phyloP scores from a whole-genome alignment of 495 filamentous ascomycete genomes.

The Daldinia childiae region DNA sequence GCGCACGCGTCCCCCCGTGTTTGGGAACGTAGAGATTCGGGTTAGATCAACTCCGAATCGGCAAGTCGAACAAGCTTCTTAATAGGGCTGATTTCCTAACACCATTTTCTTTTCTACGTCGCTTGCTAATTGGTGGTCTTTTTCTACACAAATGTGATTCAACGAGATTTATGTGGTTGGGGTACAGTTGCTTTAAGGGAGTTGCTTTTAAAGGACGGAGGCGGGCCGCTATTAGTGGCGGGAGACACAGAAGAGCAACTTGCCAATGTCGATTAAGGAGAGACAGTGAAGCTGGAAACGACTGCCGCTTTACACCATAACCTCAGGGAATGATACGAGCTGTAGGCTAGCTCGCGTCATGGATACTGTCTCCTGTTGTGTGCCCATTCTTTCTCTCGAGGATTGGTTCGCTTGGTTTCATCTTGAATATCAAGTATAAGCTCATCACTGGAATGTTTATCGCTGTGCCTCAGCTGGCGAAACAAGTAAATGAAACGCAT shows the following conservation, averaged over 20 bases:
- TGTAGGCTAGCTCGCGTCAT: constrained; percentile 16
- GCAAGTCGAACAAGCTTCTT: constrained; percentile 13
- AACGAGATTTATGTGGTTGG: background rate
- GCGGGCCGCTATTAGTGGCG: background rate
- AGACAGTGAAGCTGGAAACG: constrained; percentile 10
- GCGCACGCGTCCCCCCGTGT: constrained; percentile 15
- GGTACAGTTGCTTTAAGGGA: constrained; percentile 14
- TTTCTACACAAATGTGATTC: constrained; percentile 7
- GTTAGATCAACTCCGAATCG: constrained; percentile 6
- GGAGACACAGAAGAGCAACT: background rate
- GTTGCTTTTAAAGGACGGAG: constrained; percentile 11
- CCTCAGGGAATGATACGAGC: constrained; percentile 24
- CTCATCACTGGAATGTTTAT: constrained; percentile 20
- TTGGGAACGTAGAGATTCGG: background rate
- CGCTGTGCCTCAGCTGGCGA: constrained; percentile 10
- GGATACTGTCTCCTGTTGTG: constrained; percentile 9
- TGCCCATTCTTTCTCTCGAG: constrained; percentile 9
- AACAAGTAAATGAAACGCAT: constrained; percentile 7
- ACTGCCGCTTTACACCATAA: constrained; percentile 7
- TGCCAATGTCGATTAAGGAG: background rate
- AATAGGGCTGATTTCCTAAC: constrained; percentile 11
- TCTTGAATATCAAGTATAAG: constrained; percentile 22
- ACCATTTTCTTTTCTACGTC: constrained; percentile 6
- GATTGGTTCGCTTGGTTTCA: constrained; percentile 32
- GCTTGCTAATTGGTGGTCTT: background rate